phyloP scores from a whole-genome alignment of 257 asterid species.

The Misopates orontium region DNA sequence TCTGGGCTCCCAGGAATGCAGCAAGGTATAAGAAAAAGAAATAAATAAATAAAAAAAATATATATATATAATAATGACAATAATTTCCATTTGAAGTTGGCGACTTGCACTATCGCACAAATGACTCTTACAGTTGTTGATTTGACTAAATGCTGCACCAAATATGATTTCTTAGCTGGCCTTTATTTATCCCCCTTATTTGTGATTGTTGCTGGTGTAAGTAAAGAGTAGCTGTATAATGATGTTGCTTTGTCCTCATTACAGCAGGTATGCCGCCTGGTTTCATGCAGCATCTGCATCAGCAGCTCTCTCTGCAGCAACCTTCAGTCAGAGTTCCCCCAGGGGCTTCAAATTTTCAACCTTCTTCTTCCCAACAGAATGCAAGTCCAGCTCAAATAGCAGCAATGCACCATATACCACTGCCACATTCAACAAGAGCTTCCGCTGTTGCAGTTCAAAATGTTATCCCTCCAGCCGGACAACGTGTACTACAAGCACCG shows the following conservation, averaged over 20 bases:
- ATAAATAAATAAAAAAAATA: no score
- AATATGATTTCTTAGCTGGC: not conserved
- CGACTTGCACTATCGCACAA: not conserved
- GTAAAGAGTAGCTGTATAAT: not conserved
- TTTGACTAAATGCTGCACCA: not conserved
- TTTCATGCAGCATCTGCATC: slow-evolving; percentile 45
- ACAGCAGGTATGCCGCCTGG: slow-evolving; percentile 43
- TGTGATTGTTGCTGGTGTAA: not conserved
- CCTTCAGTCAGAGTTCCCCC: slow-evolving; percentile 31
- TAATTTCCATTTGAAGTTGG: not conserved
- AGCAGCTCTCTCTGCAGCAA: slow-evolving; percentile 34
- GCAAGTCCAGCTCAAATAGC: not conserved
- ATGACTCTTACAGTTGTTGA: not conserved
- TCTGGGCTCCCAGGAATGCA: slow-evolving; percentile 41
- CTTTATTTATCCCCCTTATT: not conserved
- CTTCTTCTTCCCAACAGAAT: slow-evolving; percentile 13
- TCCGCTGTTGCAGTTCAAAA: slow-evolving; percentile 34
- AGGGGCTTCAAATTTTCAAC: slow-evolving; percentile 27
- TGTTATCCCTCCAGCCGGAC: slow-evolving; percentile 29
- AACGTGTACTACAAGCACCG: slow-evolving; percentile 24
- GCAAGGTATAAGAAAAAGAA: slow-evolving; percentile 74
- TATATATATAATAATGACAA: slow-evolving; percentile 9
- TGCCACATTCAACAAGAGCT: slow-evolving; percentile 18
- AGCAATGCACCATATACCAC: slow-evolving; percentile 7
- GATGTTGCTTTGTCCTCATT: slow-evolving; percentile 19